A percentile compares a stretch with the other conserved stretches of the same genome.
Conservation (phyloP, 2,329 filamentous ascomycete species). For the Fusarium albosuccineum region DNA sequence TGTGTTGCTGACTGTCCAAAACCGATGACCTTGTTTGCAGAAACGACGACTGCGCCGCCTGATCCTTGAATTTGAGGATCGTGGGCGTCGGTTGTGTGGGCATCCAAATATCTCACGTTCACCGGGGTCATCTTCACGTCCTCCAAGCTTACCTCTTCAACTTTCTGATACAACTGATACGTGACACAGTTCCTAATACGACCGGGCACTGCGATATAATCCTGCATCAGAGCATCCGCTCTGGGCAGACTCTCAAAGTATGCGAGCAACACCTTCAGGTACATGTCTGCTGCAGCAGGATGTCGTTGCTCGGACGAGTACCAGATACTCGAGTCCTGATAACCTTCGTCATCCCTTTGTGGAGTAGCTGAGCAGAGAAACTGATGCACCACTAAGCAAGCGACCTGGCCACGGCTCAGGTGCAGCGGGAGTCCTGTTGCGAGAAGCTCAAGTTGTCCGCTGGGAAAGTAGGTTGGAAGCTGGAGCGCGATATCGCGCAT, state of each 20-base stretch:
- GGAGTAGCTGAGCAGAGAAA: constrained; percentile 46
- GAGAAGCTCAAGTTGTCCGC: constrained; percentile 34
- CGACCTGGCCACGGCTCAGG: constrained; percentile 44
- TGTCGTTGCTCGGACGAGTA: constrained; percentile 50
- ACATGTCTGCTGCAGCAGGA: constrained; percentile 46
- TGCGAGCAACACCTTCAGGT: constrained; percentile 47
- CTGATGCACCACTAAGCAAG: constrained; percentile 50
- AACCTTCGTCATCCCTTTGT: constrained; percentile 43
- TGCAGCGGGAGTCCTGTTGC: constrained; percentile 18
- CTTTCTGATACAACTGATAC: constrained; percentile 41
- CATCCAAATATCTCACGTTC: constrained; percentile 27
- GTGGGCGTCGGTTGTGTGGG: constrained; percentile 45
- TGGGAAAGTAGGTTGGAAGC: constrained; percentile 39
- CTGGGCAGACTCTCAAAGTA: constrained; percentile 44
- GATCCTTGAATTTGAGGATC: constrained; percentile 41
- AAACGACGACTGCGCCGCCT: constrained; percentile 48
- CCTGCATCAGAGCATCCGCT: constrained; percentile 2
- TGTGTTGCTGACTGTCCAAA: constrained; percentile 55
- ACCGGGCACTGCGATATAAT: neutral
- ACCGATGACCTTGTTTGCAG: constrained; percentile 52
- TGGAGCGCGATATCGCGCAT: constrained; percentile 40
- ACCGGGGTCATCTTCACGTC: constrained; percentile 26
- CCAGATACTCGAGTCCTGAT: constrained; percentile 53
- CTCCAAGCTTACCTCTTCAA: neutral
- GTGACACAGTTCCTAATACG: neutral